phyloP scores from a whole-genome alignment of 768 basidiomycete genomes.

The Lentinula lateritia region DNA sequence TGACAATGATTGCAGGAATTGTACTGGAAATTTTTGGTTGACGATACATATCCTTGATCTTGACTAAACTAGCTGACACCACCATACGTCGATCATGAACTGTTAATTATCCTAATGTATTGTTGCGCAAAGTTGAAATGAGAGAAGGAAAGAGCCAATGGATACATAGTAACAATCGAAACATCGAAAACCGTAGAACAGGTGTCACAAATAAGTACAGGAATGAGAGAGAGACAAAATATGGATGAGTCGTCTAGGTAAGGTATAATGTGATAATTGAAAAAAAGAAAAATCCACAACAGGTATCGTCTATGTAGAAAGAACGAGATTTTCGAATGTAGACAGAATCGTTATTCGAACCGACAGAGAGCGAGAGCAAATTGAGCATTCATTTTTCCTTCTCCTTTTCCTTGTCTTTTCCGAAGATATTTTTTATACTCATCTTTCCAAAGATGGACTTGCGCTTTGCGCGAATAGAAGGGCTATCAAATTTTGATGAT shows the following conservation, averaged over 20 bases:
- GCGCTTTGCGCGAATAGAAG: constrained; percentile 42
- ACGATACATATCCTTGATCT: not conserved
- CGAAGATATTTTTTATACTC: constrained; percentile 42
- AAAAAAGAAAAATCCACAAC: not conserved
- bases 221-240: not conserved
- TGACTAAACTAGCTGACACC: not conserved
- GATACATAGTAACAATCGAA: not conserved
- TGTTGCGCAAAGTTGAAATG: not conserved
- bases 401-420: constrained; percentile 37
- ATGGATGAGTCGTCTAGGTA: not conserved
- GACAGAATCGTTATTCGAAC: no score
- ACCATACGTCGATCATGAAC: not conserved
- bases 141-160: not conserved
- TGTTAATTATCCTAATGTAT: not conserved
- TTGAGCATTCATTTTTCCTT: constrained; percentile 23
- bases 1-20: constrained; percentile 29
- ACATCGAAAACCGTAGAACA: not conserved
- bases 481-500: constrained; percentile 27
- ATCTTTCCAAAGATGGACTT: constrained; percentile 48
- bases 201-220: not conserved
- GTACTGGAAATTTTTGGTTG: constrained; percentile 32
- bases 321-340: not conserved
- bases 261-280: no score
- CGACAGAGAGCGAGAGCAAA: not conserved
- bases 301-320: not conserved